Base-by-base conservation (phyloP, 2,329 filamentous ascomycete genomes). In the Aspergillus sp. region DNA sequence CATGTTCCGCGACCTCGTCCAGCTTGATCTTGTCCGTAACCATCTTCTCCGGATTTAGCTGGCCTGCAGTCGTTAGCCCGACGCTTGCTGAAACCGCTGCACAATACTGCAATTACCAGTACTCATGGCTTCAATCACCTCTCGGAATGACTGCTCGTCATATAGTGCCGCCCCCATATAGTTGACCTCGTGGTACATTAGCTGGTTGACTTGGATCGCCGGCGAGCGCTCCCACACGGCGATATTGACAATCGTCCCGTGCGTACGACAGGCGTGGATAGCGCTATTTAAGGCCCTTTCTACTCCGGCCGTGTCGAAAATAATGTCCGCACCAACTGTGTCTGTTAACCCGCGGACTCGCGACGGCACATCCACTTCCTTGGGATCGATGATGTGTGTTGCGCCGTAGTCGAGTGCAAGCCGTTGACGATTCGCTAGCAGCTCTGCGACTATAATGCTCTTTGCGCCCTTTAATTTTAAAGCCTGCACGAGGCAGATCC, bases 301-400 rank as follows among this genome's bases (percentile, higher is more conserved):
- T 13, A 78, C 72, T 5, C 76, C 76, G 0, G 75, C 74, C 19
- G 74, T 75, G 40, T 81, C 75, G 40, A 79, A 77, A 0, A 72
- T 69, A 2, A 79, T 61, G 44, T 78, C 70, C 2, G 69, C 71
- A 0, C 75, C 75, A 2, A 44, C 33, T 1, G 45, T 47, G 2
- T 62, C 61, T 4, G 66, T 74, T 24, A 78, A 45, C 13, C 67
- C 59, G 29, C 61, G 60, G 1, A 65, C 62, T 1, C 53, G 53
- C 6, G 62, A 51, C 1, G 69, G 63, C 0, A 76, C 49, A 26
- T 73, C 64, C 2, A 45, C 44, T 8, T 64, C 58, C 10, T 52
- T 55, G 2, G 74, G 73, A 46, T 76, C 66, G 4, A 78, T 42
- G 11, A 76, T 53, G 30, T 69, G 57, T 11, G 71, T 65, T 1